Conservation (phyloP, 306 rosid species). For the Fragaria nilgerrensis region DNA sequence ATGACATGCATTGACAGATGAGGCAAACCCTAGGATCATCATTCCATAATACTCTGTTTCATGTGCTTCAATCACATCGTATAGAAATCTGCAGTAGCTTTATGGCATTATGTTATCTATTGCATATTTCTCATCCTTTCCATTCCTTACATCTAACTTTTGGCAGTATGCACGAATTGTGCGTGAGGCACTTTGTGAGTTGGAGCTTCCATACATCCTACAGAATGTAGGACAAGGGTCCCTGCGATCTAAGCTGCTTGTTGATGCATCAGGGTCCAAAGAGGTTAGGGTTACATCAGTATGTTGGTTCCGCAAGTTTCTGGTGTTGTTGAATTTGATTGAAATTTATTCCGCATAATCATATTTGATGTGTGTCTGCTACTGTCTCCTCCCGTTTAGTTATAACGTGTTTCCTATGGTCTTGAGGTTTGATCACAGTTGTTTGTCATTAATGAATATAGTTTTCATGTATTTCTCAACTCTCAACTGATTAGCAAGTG, state of each 20-base stretch:
- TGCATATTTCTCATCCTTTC: background rate
- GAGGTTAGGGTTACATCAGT: conserved; percentile 48
- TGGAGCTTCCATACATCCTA: conserved; percentile 88
- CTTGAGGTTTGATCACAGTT: background rate
- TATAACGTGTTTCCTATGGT: background rate
- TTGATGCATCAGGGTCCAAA: conserved; percentile 59
- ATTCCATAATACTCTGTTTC: background rate
- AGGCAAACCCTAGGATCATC: background rate
- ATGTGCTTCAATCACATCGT: background rate
- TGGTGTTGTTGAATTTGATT: background rate
- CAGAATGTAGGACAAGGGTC: conserved; percentile 92
- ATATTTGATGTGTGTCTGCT: background rate
- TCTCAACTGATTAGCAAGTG: background rate
- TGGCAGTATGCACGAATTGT: conserved; percentile 77
- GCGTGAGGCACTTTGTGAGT: conserved; percentile 93
- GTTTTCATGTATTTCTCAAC: background rate
- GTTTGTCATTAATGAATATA: background rate
- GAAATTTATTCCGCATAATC: background rate
- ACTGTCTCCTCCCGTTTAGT: background rate
- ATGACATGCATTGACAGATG: background rate
- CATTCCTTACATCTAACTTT: background rate
- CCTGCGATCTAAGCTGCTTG: conserved; percentile 40
- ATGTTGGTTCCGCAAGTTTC: conserved; percentile 3
- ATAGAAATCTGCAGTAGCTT: background rate
- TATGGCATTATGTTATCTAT: background rate